Evolutionary conservation across 1,284 basidiomycete species (phyloP).

Genomic region (Fomitopsis pinicola): DNA sequence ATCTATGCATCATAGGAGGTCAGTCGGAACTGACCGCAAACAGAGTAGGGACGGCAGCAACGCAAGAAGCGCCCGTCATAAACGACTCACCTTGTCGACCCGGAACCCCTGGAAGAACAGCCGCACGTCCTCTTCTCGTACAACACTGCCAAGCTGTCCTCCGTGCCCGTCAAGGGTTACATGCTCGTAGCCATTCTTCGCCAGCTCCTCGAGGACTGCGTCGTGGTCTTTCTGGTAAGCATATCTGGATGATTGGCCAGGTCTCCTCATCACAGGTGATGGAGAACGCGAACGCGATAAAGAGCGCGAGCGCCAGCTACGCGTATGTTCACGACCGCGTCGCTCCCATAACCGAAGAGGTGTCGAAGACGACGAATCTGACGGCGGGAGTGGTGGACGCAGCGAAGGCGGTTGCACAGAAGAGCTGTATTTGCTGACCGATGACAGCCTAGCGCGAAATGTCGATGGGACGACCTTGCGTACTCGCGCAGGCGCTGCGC

Average conservation of each 20-base stretch:
- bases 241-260: slow-evolving; percentile 28
- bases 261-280: slow-evolving; percentile 39
- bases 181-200: slow-evolving; percentile 60
- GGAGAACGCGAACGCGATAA: slow-evolving; percentile 39
- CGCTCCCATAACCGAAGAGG: slow-evolving; percentile 9
- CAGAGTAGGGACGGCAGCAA: slow-evolving; percentile 5
- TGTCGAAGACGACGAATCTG: slow-evolving; percentile 13
- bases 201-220: slow-evolving; percentile 49
- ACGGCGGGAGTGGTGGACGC: slow-evolving; percentile 16
- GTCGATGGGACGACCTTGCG: slow-evolving; percentile 22
- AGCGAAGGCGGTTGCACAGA: slow-evolving; percentile 6
- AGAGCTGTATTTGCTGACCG: slow-evolving; percentile 10
- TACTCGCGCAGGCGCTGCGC: slow-evolving; percentile 13
- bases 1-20: slow-evolving; percentile 39
- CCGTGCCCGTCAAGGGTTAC: slow-evolving; percentile 51
- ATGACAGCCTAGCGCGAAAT: slow-evolving; percentile 22
- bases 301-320: slow-evolving; percentile 15
- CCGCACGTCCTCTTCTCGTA: slow-evolving; percentile 59
- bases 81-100: slow-evolving; percentile 54
- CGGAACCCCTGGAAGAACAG: slow-evolving; percentile 59
- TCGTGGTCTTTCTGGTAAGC: slow-evolving; percentile 37
- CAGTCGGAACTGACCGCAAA: neutral
- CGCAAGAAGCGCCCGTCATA: neutral
- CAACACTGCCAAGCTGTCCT: slow-evolving; percentile 42
- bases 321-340: slow-evolving; percentile 3